These are phyloP conservation scores for Fraxinus velutina DNA, from an alignment of 305 asterid genomes.

Conservation along the genomic window DNA sequence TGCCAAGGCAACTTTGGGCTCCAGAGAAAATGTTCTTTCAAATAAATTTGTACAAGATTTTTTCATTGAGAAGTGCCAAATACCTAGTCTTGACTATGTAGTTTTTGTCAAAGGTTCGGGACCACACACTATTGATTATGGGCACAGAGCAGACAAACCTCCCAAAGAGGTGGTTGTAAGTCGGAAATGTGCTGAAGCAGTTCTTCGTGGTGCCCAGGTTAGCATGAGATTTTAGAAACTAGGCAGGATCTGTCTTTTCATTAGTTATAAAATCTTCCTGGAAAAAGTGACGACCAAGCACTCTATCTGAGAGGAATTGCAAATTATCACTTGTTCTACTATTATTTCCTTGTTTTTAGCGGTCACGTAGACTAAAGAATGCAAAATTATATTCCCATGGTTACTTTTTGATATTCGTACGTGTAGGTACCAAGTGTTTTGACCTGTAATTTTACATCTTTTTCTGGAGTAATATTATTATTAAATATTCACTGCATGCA, in stretches of 20 bases:
- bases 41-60: slow-evolving; percentile 21
- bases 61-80: slow-evolving; percentile 55
- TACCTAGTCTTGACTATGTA: slow-evolving; percentile 67
- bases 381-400: neutral
- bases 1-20: slow-evolving; percentile 22
- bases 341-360: neutral
- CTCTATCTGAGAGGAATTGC: neutral
- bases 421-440: neutral
- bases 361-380: neutral
- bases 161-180: slow-evolving; percentile 93
- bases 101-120: slow-evolving; percentile 81
- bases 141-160: slow-evolving; percentile 45
- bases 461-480: neutral
- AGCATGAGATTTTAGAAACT: slow-evolving; percentile 22
- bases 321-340: neutral
- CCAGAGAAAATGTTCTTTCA: slow-evolving; percentile 12
- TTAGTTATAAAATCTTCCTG: neutral
- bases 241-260: neutral
- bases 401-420: neutral
- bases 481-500: slow-evolving; percentile 1
- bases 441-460: neutral
- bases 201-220: slow-evolving; percentile 98
- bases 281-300: neutral
- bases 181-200: slow-evolving; percentile 98
- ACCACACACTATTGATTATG: slow-evolving; percentile 74